Conservation (phyloP, 1,284 basidiomycete genomes). For the Vanrija sp. region DNA sequence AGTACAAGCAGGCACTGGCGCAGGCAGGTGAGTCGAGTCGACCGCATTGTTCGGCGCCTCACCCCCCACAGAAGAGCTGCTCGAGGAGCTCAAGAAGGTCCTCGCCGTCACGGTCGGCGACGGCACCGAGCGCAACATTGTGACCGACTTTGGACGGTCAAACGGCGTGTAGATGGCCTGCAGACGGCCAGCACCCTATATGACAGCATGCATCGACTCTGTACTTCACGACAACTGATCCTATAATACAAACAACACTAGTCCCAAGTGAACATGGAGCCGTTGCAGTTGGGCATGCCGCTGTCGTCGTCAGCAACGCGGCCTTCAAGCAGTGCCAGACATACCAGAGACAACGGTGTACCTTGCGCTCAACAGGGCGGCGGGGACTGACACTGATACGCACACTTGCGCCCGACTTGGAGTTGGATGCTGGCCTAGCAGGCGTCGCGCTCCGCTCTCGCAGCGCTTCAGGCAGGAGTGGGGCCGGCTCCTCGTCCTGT, state of each 20-base stretch:
- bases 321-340: conserved; percentile 5
- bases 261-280: conserved; percentile 21
- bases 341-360: neutral
- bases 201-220: neutral
- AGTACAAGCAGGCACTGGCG: conserved; percentile 39
- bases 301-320: conserved; percentile 5
- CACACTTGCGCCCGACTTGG: conserved; percentile 20
- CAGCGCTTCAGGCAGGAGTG: neutral
- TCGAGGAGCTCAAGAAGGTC: conserved; percentile 34
- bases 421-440: neutral
- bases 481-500: conserved; percentile 6
- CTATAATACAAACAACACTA: neutral
- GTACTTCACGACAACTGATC: neutral
- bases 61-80: conserved; percentile 27
- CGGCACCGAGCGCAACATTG: conserved; percentile 18
- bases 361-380: neutral
- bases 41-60: neutral
- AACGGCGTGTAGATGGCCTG: neutral
- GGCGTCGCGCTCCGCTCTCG: neutral
- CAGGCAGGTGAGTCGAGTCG: conserved; percentile 32
- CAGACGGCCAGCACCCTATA: neutral
- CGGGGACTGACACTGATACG: conserved; percentile 14
- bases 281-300: conserved; percentile 23
- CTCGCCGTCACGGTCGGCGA: conserved; percentile 33
- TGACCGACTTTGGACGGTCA: neutral